Percentiles rank a stretch among this genome's conserved stretches.
These are phyloP conservation scores for Candida nanaspora DNA, from an alignment of 805 yeast genomes.

Conservation along the genomic window DNA sequence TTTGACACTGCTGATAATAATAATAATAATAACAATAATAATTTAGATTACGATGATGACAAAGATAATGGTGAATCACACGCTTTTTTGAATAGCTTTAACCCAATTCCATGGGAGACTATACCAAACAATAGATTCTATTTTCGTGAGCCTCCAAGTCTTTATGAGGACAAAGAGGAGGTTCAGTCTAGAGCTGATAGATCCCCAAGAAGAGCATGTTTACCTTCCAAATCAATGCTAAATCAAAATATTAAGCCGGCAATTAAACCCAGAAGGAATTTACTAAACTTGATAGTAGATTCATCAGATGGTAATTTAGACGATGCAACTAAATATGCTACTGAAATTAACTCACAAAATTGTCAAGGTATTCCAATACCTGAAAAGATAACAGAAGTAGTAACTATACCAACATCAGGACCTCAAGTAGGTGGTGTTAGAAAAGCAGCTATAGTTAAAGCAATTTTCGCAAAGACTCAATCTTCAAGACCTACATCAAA, in stretches of 20 bases:
- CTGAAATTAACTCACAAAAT: conserved; percentile 57
- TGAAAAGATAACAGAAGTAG: conserved; percentile 46
- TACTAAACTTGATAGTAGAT: conserved; percentile 48
- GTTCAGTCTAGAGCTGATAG: not conserved
- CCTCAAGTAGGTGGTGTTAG: conserved; percentile 22
- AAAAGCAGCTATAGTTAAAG: conserved; percentile 30
- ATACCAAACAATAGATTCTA: not conserved
- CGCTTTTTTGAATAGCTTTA: not conserved
- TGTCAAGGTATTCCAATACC: conserved; percentile 60
- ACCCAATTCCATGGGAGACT: not conserved
- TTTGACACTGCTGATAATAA: conserved; percentile 10
- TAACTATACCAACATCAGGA: conserved; percentile 45
- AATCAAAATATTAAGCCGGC: conserved; percentile 25
- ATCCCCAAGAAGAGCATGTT: conserved; percentile 37
- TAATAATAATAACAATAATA: too few species aligned
- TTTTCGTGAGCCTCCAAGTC: not conserved
- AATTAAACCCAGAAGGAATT: conserved; percentile 20
- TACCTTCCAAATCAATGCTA: conserved; percentile 24
- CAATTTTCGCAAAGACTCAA: conserved; percentile 19
- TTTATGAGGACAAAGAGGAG: conserved; percentile 1
- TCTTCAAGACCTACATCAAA: not conserved
- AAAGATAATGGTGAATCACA: not conserved
- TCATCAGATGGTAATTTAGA: conserved; percentile 51
- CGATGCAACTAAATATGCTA: conserved; percentile 65
- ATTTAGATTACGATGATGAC: not conserved